These are phyloP conservation scores for Pyrenophora seminiperda DNA, from an alignment of 2,329 filamentous ascomycete genomes.

Conservation along the genomic window DNA sequence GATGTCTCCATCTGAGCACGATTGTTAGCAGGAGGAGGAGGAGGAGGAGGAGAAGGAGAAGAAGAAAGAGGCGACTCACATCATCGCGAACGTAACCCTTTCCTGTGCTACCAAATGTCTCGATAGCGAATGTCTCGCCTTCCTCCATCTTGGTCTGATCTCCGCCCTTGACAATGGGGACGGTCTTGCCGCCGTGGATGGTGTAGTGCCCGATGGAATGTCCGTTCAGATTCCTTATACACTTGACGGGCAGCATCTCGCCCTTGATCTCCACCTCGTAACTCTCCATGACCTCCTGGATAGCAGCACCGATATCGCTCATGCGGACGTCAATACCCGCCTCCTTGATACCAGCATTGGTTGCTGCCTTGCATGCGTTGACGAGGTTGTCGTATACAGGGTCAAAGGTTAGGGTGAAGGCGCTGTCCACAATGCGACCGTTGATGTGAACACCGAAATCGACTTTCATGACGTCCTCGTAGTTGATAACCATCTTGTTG, in stretches of 20 bases:
- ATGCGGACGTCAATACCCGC: slow-evolving; percentile 91
- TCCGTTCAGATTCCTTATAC: slow-evolving; percentile 84
- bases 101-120: slow-evolving; percentile 93
- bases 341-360: slow-evolving; percentile 79
- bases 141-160: slow-evolving; percentile 98
- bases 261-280: slow-evolving; percentile 86
- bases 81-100: slow-evolving; percentile 87
- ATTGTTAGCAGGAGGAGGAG: background rate
- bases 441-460: slow-evolving; percentile 75
- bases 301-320: slow-evolving; percentile 79
- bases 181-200: slow-evolving; percentile 91
- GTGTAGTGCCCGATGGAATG: slow-evolving; percentile 88
- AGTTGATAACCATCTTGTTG: slow-evolving; percentile 72
- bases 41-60: background rate
- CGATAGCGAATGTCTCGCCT: slow-evolving; percentile 91
- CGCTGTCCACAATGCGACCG: slow-evolving; percentile 72
- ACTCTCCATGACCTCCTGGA: slow-evolving; percentile 92
- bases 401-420: slow-evolving; percentile 72
- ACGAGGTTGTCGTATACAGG: slow-evolving; percentile 71
- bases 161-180: slow-evolving; percentile 87
- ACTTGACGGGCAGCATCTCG: slow-evolving; percentile 77
- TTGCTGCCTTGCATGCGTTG: slow-evolving; percentile 69
- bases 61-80: slow-evolving; percentile 51
- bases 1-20: slow-evolving; percentile 71
- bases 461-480: slow-evolving; percentile 74